Conservation (phyloP, 257 asterid genomes). For the Solanum chiquidenum region DNA sequence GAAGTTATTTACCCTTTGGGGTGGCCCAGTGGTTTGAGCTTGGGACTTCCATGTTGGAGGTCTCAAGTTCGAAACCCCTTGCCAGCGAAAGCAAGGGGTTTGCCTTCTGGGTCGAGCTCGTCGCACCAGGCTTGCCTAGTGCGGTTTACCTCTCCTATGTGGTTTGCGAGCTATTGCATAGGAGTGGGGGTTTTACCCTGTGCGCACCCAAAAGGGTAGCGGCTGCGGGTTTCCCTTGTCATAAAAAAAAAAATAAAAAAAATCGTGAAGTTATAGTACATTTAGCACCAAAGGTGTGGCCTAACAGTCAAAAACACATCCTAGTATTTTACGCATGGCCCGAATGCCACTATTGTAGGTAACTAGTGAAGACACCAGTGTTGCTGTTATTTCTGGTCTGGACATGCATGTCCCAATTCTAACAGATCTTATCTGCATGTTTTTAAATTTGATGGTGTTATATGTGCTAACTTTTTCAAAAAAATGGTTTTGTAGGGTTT, state of each 20-base stretch:
- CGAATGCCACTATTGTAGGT: background rate
- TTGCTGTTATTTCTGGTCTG: background rate
- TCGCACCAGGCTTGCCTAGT: too few species aligned
- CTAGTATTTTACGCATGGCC: background rate
- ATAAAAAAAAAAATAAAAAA: too few species aligned
- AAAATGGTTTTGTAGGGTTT: constrained; percentile 55
- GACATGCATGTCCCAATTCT: background rate
- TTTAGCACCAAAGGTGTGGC: background rate
- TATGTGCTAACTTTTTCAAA: background rate
- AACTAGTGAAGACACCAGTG: background rate
- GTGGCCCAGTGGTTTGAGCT: too few species aligned
- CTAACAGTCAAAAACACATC: background rate
- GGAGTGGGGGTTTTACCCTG: too few species aligned
- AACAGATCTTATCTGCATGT: background rate
- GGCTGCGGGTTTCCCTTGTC: too few species aligned
- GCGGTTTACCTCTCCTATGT: too few species aligned
- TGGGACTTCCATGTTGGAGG: too few species aligned
- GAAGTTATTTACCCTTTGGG: background rate
- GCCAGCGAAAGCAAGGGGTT: too few species aligned
- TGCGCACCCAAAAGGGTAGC: too few species aligned
- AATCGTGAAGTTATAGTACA: background rate
- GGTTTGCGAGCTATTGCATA: too few species aligned
- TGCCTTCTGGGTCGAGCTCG: too few species aligned
- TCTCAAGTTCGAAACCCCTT: too few species aligned
- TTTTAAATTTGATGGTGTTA: background rate